A percentile compares a stretch with the other conserved stretches of the same genome.
These are phyloP conservation scores for Lagenaria siceraria DNA, from an alignment of 306 rosid genomes.

Conservation along the genomic window DNA sequence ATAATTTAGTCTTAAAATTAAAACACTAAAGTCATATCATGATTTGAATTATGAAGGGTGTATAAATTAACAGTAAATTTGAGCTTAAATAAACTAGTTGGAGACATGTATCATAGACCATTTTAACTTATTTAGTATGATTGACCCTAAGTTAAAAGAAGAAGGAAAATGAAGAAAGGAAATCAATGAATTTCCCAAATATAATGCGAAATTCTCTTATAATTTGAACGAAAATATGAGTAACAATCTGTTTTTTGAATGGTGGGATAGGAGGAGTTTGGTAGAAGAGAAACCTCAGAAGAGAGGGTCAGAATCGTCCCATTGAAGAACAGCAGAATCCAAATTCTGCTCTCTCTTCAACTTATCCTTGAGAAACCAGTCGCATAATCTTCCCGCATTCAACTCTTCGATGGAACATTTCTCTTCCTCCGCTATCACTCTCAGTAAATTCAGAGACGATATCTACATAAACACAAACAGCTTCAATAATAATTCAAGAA, in stretches of 20 bases:
- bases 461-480: conserved; percentile 23
- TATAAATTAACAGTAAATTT: no score
- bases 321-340: conserved; percentile 80
- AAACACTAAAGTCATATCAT: no score
- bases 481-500: background rate
- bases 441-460: conserved; percentile 64
- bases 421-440: conserved; percentile 87
- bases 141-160: background rate
- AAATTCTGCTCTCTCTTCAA: conserved; percentile 63
- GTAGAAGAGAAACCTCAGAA: conserved; percentile 12
- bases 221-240: no score
- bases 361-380: conserved; percentile 57
- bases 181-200: background rate
- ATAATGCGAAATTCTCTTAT: background rate
- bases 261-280: background rate
- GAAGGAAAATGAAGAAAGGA: background rate
- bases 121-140: no score
- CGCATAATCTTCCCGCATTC: conserved; percentile 66
- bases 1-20: no score
- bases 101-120: no score
- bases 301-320: conserved; percentile 67
- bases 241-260: background rate
- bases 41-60: background rate
- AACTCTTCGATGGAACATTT: conserved; percentile 73
- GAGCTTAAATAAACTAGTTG: no score